Evolutionary conservation across 2,329 filamentous ascomycete species (phyloP), one percentile per base, ranked within the genome.

Genomic region (Akanthomyces uredinophilus): DNA sequence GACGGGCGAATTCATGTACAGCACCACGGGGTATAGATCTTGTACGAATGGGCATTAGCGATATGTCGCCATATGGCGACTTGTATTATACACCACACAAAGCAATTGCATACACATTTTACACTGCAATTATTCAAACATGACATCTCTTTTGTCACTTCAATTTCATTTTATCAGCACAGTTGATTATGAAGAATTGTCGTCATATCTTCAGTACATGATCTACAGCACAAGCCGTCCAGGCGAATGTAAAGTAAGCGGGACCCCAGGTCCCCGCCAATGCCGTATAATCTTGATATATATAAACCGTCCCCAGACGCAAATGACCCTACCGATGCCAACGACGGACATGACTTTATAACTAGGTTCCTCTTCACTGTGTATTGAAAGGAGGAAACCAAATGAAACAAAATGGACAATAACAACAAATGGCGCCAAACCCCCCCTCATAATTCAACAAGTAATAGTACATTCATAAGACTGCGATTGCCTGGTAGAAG

Each of bases 21-120:
- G 47, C 52, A 57, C 37, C 35, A 52, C 32, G 8, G 18, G 24
- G 39, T 18, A 52, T 44, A 60, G 24, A 60, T 35, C 37, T 60
- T 53, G 58, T 60, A 46, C 47, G 49, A 54, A 60, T 52, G 49
- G 27, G 24, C 47, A 53, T 60, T 60, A 60, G 58, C 58, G 58
- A 60, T 53, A 22, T 41, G 16, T 46, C 58, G 58, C 49, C 49
- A 11, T 22, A n/a, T 16, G 47, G 58, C 58, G 58, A 60, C 11
- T 20, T 61, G 59, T 61, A 61, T 55, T 61, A 61, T 61, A 56
- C 35, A 53, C 5, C 13, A 51, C 22, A 32, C 22, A 54, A 37
- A 60, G 14, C 16, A 52, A 60, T n/a, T 41, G 35, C 57, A 53
- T 47, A 24, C 11, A 20, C 24, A 62, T 35, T 35, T 14, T 16